These are phyloP conservation scores for Zymoseptoria ardabiliae DNA, from an alignment of 2,329 filamentous ascomycete species.

Conservation along the genomic window DNA sequence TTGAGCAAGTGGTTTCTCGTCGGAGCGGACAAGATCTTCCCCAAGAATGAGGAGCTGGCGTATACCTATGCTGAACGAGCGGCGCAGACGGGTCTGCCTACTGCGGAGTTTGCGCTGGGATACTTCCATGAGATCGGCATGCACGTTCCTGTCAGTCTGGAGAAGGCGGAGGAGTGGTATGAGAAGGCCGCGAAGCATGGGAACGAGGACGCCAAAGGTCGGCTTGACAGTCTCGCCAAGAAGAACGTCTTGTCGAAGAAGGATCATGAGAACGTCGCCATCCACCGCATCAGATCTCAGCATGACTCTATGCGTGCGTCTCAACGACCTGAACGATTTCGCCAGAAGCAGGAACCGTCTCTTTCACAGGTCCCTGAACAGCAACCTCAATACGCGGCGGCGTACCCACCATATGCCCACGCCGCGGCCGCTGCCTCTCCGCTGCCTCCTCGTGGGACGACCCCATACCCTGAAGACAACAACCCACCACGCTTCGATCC, in stretches of 20 bases:
- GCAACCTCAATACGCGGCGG: conserved; percentile 6
- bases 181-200: conserved; percentile 80
- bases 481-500: conserved; percentile 33
- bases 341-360: conserved; percentile 27
- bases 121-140: conserved; percentile 98
- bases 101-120: conserved; percentile 91
- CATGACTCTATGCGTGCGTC: conserved; percentile 45
- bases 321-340: conserved; percentile 39
- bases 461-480: conserved; percentile 27
- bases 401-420: conserved; percentile 1
- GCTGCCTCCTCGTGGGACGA: conserved; percentile 17
- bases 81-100: conserved; percentile 71
- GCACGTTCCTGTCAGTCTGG: conserved; percentile 72
- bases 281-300: conserved; percentile 67
- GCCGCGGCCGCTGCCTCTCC: not conserved
- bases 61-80: conserved; percentile 87
- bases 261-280: conserved; percentile 87
- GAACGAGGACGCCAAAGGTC: conserved; percentile 76
- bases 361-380: conserved; percentile 12
- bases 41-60: conserved; percentile 91
- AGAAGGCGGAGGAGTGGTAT: conserved; percentile 84
- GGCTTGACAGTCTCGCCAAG: conserved; percentile 76
- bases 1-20: conserved; percentile 99
- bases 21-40: conserved; percentile 83
- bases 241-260: conserved; percentile 72